Evolutionary conservation across 1,139 yeast genomes (phyloP), one percentile per base, ranked within the genome.

Genomic region (Pichia sp.): DNA sequence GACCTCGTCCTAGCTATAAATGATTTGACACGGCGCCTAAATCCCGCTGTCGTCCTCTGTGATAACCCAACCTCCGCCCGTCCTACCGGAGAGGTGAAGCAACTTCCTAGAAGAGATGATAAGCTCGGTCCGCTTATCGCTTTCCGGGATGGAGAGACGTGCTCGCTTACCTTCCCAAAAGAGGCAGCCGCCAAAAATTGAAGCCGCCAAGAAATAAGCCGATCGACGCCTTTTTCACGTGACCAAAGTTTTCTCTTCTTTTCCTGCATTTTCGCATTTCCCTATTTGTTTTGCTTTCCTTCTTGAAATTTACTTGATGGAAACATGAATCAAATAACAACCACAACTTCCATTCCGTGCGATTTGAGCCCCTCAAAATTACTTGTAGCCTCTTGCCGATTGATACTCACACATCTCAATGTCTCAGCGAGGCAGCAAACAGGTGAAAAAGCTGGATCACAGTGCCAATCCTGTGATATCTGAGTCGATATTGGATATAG

Each of bases 401-500:
- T 19, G 3, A 19, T 19, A 19, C 23, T 31, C 41, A 42, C 5
- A 11, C 5, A 5, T n/a, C 11, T 29, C n/a, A 19, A 45, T 49
- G 43, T 5, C n/a, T 30, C 36, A 31, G 32, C 40, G 38, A 29
- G 11, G 8, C 23, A 30, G 16, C 23, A 29, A 8, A 30, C 47
- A 41, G 13, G 30, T 32, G 26, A 50, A 53, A 23, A 40, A 32
- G 6, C 15, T 49, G n/a, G 38, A 49, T 29, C 44, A 32, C 7
- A 41, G 43, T 26, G 19, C 42, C 3, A 46, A 50, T 5, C 78
- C 82, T 3, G 69, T 84, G 53, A 79, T 85, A 50, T 83, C 89
- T 1, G 71, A 79, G 3, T 71, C 75, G 8, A 70, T 83, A 1
- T 68, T 92, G 34, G 96, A 90, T 62, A 81, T 81, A n/a, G 90